Evolutionary conservation across 2,329 filamentous ascomycete species (phyloP).

Genomic region (Colletotrichum agaves): DNA sequence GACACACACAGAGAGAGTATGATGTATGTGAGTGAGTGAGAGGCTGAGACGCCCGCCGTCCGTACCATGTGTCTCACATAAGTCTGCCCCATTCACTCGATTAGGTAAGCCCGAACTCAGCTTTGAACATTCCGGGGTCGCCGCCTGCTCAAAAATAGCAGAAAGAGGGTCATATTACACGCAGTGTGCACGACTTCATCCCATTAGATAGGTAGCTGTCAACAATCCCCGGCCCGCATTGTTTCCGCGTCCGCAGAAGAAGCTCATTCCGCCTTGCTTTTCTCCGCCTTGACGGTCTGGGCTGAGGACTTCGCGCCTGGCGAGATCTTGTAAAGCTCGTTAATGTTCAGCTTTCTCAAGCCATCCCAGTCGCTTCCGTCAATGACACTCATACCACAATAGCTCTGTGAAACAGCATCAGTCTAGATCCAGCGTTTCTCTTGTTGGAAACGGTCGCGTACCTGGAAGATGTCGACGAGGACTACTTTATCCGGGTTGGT

Average conservation of each 20-base stretch:
- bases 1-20: neutral
- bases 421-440: neutral
- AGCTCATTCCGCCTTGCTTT: neutral
- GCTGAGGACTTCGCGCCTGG: conserved; percentile 13
- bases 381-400: conserved; percentile 84
- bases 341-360: conserved; percentile 81
- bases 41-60: neutral
- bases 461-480: conserved; percentile 83
- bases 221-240: neutral
- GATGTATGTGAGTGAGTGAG: too few species aligned
- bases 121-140: neutral
- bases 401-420: conserved; percentile 61
- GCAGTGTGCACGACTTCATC: neutral
- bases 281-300: neutral
- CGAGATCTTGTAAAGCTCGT: conserved; percentile 70
- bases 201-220: neutral
- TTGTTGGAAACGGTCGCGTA: conserved; percentile 49
- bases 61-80: neutral
- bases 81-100: neutral
- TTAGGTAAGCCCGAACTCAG: neutral
- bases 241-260: neutral
- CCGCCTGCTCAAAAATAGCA: neutral
- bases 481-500: conserved; percentile 81
- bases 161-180: neutral
- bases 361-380: conserved; percentile 74